Percentiles rank a stretch among this genome's conserved stretches.
phyloP scores from a whole-genome alignment of 345 rosid genomes.

The Jatropha curcas region DNA sequence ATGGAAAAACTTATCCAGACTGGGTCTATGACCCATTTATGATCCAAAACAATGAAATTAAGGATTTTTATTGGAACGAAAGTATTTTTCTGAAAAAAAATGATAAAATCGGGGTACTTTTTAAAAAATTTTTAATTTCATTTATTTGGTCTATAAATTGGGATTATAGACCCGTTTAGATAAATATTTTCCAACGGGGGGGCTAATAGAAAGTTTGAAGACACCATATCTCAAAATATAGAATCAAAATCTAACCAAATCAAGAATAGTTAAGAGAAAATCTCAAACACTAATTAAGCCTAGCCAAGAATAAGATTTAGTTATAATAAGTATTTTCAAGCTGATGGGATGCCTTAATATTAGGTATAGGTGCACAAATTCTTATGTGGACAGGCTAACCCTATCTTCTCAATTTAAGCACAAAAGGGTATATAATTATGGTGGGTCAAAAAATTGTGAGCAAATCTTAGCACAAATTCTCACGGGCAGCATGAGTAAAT shows the following conservation, averaged over 20 bases:
- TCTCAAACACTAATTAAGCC: not conserved
- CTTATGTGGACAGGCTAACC: not conserved
- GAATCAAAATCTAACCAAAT: conserved; percentile 15
- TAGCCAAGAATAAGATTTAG: not conserved
- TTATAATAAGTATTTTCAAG: not conserved
- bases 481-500: not conserved
- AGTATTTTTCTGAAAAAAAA: too few species aligned
- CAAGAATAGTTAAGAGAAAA: not conserved
- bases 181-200: too few species aligned
- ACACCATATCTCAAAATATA: not conserved
- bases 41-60: too few species aligned
- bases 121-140: too few species aligned
- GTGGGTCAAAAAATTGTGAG: not conserved
- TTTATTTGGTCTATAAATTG: too few species aligned
- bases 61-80: too few species aligned
- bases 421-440: not conserved
- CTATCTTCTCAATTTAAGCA: not conserved
- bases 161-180: too few species aligned
- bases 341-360: not conserved
- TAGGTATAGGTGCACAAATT: not conserved
- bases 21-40: too few species aligned
- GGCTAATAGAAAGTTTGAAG: not conserved
- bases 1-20: too few species aligned
- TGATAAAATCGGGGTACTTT: too few species aligned
- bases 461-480: conserved; percentile 2